Conservation (phyloP, 495 filamentous ascomycete species). For the Neurospora intermedia region DNA sequence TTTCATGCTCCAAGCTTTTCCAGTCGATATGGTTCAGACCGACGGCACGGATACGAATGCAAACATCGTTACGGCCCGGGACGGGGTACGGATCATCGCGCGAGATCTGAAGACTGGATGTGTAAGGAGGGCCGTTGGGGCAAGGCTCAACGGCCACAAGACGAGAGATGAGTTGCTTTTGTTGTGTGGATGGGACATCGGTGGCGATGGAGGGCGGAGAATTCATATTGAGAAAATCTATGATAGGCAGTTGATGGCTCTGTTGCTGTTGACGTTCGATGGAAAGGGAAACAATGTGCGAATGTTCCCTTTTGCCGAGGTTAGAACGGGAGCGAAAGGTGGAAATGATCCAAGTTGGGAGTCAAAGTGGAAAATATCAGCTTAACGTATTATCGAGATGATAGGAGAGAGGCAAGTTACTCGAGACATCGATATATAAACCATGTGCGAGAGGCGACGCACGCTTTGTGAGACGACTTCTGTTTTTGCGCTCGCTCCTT, state of each 20-base stretch:
- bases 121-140: not conserved
- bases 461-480: not conserved
- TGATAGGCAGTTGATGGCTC: not conserved
- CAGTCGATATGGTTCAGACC: constrained; percentile 30
- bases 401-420: not conserved
- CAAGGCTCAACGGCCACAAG: not conserved
- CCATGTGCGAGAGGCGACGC: not conserved
- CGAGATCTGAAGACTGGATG: not conserved
- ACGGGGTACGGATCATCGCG: constrained; percentile 10
- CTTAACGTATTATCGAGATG: not conserved
- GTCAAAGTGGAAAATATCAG: not conserved
- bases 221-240: not conserved
- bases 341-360: not conserved
- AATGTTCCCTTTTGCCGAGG: not conserved
- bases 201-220: not conserved
- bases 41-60: constrained; percentile 25
- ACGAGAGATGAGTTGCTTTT: not conserved
- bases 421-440: not conserved
- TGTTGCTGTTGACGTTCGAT: not conserved
- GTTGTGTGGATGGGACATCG: not conserved
- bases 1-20: constrained; percentile 26
- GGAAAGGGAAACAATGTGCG: not conserved
- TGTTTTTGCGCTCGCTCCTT: not conserved
- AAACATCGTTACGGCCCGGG: constrained; percentile 22
- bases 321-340: not conserved